phyloP scores from a whole-genome alignment of 192 early-diverging fungal genomes.

The Paraglomus brasilianum region DNA sequence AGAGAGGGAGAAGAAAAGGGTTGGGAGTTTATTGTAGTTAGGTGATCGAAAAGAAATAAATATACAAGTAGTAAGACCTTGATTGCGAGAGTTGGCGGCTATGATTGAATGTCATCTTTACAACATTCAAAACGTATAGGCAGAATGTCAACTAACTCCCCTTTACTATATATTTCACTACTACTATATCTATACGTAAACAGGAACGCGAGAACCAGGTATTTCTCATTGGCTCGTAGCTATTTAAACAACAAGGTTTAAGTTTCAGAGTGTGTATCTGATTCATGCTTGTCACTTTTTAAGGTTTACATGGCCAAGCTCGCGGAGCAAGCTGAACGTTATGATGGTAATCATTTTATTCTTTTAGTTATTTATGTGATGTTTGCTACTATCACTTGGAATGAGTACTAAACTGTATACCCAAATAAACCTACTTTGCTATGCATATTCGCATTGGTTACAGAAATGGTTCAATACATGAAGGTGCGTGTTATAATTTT shows the following conservation, averaged over 20 bases:
- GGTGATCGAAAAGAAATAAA: too few relatives aligned
- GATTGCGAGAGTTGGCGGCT: too few relatives aligned
- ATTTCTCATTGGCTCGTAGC: constrained; percentile 24
- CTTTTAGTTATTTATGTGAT: background rate
- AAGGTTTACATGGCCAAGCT: constrained; percentile 99
- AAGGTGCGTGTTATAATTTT: constrained; percentile 22
- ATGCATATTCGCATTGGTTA: background rate
- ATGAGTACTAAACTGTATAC: background rate
- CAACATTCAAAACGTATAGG: too few relatives aligned
- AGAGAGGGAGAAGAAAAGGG: too few relatives aligned
- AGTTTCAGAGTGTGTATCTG: background rate
- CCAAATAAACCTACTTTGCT: background rate
- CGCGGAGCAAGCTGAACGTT: constrained; percentile 95
- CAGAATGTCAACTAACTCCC: too few relatives aligned
- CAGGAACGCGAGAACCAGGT: constrained; percentile 40
- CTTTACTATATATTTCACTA: too few relatives aligned
- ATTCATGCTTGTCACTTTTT: constrained; percentile 48
- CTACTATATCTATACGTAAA: too few relatives aligned
- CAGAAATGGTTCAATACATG: constrained; percentile 44
- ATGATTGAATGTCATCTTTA: too few relatives aligned
- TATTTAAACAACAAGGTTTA: background rate
- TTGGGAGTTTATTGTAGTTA: too few relatives aligned
- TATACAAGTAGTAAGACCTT: too few relatives aligned
- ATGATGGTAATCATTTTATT: constrained; percentile 72
- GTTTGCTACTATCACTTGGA: background rate